phyloP scores from a whole-genome alignment of 2,329 filamentous ascomycete genomes.

The Aspergillus fumigatus region DNA sequence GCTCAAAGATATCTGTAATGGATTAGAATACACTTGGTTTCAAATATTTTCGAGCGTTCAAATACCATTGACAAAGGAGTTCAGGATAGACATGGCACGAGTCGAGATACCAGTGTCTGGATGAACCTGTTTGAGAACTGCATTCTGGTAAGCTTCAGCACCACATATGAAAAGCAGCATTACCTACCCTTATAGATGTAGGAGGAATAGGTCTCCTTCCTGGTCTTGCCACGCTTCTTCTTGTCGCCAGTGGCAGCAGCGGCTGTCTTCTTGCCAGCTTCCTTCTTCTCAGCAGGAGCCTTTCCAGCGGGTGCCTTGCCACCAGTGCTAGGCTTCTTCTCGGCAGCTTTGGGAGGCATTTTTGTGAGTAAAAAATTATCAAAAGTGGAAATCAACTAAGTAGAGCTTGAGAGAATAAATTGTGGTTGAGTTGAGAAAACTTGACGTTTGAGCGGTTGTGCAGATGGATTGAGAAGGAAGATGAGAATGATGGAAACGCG shows the following conservation, averaged over 20 bases:
- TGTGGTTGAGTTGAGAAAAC: constrained; percentile 18
- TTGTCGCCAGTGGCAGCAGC: constrained; percentile 87
- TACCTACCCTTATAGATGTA: constrained; percentile 99
- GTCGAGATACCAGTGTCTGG: constrained; percentile 99
- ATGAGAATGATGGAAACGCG: constrained; percentile 33
- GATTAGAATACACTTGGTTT: background rate
- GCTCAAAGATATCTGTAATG: constrained; percentile 91
- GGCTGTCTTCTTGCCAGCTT: constrained; percentile 97
- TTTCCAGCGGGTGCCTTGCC: constrained; percentile 82
- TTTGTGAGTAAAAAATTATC: constrained; percentile 42
- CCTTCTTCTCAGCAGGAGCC: constrained; percentile 95
- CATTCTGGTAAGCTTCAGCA: constrained; percentile 22
- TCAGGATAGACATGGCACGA: constrained; percentile 98
- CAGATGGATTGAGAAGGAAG: constrained; percentile 32
- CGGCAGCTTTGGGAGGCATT: constrained; percentile 97
- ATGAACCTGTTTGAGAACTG: constrained; percentile 99
- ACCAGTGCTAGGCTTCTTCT: constrained; percentile 94
- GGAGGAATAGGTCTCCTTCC: constrained; percentile 99
- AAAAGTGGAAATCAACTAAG: constrained; percentile 12
- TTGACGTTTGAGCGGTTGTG: constrained; percentile 19
- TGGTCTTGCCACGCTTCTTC: constrained; percentile 99
- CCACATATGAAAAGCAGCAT: background rate
- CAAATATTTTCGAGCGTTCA: background rate
- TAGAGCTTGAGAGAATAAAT: background rate
- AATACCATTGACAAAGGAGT: constrained; percentile 98